Evolutionary conservation across 306 rosid genomes (phyloP), one percentile per base, ranked within the genome.

Genomic region (Quercus glauca): DNA sequence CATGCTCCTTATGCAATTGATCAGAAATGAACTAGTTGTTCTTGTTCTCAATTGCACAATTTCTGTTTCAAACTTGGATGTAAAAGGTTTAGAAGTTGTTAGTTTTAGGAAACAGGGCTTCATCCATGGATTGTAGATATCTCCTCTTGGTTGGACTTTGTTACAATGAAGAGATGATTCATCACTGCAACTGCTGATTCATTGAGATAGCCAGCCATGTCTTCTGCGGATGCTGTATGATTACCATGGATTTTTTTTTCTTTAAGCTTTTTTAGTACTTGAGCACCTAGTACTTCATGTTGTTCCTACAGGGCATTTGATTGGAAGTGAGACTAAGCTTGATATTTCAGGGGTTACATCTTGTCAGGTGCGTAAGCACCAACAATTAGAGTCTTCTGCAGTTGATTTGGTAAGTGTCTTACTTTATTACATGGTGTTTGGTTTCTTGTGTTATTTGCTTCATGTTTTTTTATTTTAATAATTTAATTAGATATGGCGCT

Each of bases 281-380:
- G 80, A 73, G 81, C 71, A 41, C 69, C 69, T 69, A 35, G 83
- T 55, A 5, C 45, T 20, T 75, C 41, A 58, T 79, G 56, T 71
- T 78, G 59, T 73, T 75, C 74, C 60, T 78, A 63, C 87, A 90
- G 92, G 90, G 53, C 45, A 60, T 80, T 31, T 60, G 68, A 67
- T 71, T 85, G 84, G 75, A 71, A 86, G 60, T 79, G 87, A 74
- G 74, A 76, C 74, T 59, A 84, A 90, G 77, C 83, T 58, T 73
- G 88, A 87, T 75, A 85, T 70, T 72, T 88, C 89, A 8, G 86
- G 81, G 84, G 83, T 79, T 74, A 49, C 90, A 41, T 73, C 80
- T 71, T 76, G 81, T 77, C 87, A 72, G 4, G 79, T 80, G 76
- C 76, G 89, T 83, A 79, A 69, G 25, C 78, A 74, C 76, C 80